A percentile compares a stretch with the other conserved stretches of the same genome.
Conservation (phyloP, 768 basidiomycete genomes). For the Pisolithus microcarpus region DNA sequence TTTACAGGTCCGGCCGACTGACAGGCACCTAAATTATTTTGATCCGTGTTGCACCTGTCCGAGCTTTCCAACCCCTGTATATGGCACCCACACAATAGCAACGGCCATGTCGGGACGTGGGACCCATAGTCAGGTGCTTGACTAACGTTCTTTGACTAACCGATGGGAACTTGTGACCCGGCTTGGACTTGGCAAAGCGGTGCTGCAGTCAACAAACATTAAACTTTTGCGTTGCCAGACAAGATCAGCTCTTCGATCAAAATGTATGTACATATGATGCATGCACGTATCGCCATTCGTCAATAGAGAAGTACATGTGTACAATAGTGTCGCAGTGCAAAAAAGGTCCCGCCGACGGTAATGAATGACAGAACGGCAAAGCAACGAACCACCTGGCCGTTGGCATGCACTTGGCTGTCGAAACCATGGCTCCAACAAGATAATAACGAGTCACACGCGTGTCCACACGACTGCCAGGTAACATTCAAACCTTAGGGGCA, state of each 20-base stretch:
- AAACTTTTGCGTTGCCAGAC: neutral
- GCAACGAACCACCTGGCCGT: neutral
- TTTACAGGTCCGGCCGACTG: neutral
- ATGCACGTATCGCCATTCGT: neutral
- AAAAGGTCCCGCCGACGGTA: neutral
- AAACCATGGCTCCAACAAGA: neutral
- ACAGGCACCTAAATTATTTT: neutral
- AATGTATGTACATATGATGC: neutral
- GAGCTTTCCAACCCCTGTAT: too few relatives aligned
- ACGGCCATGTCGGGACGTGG: too few relatives aligned
- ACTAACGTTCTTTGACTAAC: neutral
- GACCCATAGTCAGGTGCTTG: too few relatives aligned
- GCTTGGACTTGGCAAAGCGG: neutral
- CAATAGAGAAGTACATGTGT: too few relatives aligned
- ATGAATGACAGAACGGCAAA: neutral
- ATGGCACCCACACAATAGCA: too few relatives aligned
- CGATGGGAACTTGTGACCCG: neutral
- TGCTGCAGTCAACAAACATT: neutral
- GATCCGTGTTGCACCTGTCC: too few relatives aligned
- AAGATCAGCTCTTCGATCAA: neutral
- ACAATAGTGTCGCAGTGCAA: neutral
- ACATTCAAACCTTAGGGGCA: neutral
- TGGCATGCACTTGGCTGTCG: neutral
- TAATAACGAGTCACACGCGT: too few relatives aligned
- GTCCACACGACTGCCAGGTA: too few relatives aligned